Percentiles rank a stretch among this genome's conserved stretches.
These are phyloP conservation scores for Trichoderma asperelloides DNA, from an alignment of 495 filamentous ascomycete genomes.

Conservation along the genomic window DNA sequence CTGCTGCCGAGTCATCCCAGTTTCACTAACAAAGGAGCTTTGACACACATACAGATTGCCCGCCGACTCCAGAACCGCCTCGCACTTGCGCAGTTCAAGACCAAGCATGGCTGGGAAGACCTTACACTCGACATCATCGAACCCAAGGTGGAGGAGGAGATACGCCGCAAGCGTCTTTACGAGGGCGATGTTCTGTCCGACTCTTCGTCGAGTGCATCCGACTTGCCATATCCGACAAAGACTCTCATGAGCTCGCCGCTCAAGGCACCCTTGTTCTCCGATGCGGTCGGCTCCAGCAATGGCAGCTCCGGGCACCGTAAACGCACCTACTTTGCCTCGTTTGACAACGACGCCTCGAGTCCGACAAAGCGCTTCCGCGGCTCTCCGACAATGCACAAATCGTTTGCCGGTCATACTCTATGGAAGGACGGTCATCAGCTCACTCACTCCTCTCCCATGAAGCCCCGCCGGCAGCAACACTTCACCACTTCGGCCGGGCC, in stretches of 20 bases:
- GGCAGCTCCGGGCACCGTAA: constrained; percentile 47
- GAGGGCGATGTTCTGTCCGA: constrained; percentile 64
- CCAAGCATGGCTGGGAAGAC: constrained; percentile 80
- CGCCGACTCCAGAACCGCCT: constrained; percentile 84
- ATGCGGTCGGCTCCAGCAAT: constrained; percentile 52
- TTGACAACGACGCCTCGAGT: constrained; percentile 37
- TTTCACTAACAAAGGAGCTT: constrained; percentile 7
- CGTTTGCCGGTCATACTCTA: constrained; percentile 46
- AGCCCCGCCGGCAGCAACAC: constrained; percentile 52
- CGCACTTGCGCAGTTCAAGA: constrained; percentile 92
- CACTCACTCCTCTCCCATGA: constrained; percentile 75
- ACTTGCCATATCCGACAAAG: constrained; percentile 41
- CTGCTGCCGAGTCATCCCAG: constrained; percentile 10
- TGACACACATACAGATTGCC: constrained; percentile 61
- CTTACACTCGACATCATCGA: constrained; percentile 67
- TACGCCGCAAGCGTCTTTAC: constrained; percentile 54
- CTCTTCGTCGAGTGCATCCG: constrained; percentile 67
- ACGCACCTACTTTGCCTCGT: constrained; percentile 44
- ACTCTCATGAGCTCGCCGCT: constrained; percentile 55
- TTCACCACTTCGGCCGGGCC: constrained; percentile 54
- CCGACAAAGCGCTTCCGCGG: constrained; percentile 60
- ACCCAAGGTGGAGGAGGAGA: constrained; percentile 61
- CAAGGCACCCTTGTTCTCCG: constrained; percentile 60
- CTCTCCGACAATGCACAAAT: constrained; percentile 52
- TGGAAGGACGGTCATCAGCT: constrained; percentile 67